Evolutionary conservation across 2,329 filamentous ascomycete genomes (phyloP).

Genomic region (Ophiostoma piceae): DNA sequence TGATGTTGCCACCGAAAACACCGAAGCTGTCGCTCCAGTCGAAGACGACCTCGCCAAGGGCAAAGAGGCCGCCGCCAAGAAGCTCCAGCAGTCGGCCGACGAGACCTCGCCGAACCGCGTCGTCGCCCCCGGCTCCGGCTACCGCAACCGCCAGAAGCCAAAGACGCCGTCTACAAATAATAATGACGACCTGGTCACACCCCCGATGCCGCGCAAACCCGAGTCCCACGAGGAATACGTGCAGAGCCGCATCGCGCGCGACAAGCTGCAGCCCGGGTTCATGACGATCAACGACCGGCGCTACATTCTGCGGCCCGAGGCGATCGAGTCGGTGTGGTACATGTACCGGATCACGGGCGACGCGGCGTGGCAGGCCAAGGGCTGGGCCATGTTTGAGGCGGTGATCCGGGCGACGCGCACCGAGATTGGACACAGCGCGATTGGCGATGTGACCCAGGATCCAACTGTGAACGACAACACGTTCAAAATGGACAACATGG

Average conservation of each 20-base stretch:
- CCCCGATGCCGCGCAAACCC: constrained; percentile 39
- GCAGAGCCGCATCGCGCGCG: constrained; percentile 39
- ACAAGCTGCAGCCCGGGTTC: constrained; percentile 49
- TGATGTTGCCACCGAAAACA: neutral
- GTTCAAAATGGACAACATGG: constrained; percentile 59
- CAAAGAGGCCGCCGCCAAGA: neutral
- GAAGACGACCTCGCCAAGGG: neutral
- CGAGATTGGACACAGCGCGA: constrained; percentile 62
- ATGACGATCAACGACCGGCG: constrained; percentile 40
- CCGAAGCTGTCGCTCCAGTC: neutral
- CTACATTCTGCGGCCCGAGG: constrained; percentile 72
- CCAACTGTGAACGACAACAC: constrained; percentile 30
- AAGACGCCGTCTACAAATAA: too few relatives aligned
- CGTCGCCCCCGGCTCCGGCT: neutral
- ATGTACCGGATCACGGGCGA: constrained; percentile 88
- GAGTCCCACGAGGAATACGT: constrained; percentile 53
- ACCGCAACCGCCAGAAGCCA: neutral
- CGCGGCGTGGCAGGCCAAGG: constrained; percentile 66
- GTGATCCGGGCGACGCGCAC: constrained; percentile 63
- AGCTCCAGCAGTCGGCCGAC: constrained; percentile 1
- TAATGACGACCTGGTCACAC: constrained; percentile 27
- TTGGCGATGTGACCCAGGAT: constrained; percentile 53
- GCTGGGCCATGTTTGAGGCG: constrained; percentile 78
- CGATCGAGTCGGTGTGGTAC: constrained; percentile 83
- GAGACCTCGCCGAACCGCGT: neutral